A percentile compares a stretch with the other conserved stretches of the same genome.
Evolutionary conservation across 257 asterid species (phyloP).

Genomic region (Scutellaria minor): DNA sequence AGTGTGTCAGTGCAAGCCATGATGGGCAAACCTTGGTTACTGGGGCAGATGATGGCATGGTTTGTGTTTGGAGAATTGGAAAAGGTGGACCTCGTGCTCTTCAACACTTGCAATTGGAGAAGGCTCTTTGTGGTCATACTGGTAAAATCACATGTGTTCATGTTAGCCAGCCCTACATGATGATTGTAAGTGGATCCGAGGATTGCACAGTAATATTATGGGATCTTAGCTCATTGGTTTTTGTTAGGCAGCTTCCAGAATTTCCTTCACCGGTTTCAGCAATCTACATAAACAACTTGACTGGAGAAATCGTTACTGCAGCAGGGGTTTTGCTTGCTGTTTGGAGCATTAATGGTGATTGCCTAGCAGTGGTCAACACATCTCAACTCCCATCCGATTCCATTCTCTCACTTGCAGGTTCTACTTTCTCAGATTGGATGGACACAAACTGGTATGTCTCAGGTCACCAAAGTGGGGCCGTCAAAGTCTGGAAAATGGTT

Average conservation of each 20-base stretch:
- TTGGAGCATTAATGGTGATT: constrained; percentile 96
- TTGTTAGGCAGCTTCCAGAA: constrained; percentile 88
- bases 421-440: constrained; percentile 80
- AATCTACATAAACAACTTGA: constrained; percentile 81
- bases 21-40: constrained; percentile 89
- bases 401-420: constrained; percentile 76
- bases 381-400: constrained; percentile 97
- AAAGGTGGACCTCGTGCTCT: constrained; percentile 78
- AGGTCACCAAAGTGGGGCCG: constrained; percentile 99
- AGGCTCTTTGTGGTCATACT: constrained; percentile 87
- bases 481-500: constrained; percentile 94
- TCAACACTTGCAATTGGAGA: constrained; percentile 66
- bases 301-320: constrained; percentile 88
- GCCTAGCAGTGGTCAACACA: constrained; percentile 92
- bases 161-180: constrained; percentile 97
- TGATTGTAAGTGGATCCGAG: constrained; percentile 95
- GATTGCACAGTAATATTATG: constrained; percentile 87
- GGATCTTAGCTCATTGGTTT: constrained; percentile 93
- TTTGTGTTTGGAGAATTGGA: constrained; percentile 85
- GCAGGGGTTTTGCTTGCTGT: constrained; percentile 93
- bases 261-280: constrained; percentile 91
- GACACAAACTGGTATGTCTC: constrained; percentile 88
- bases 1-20: constrained; percentile 85
- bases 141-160: constrained; percentile 83
- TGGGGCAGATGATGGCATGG: constrained; percentile 90